Percentiles rank a stretch among this genome's conserved stretches.
These are phyloP conservation scores for Chaetomium strumarium DNA, from an alignment of 2,329 filamentous ascomycete species.

Conservation along the genomic window DNA sequence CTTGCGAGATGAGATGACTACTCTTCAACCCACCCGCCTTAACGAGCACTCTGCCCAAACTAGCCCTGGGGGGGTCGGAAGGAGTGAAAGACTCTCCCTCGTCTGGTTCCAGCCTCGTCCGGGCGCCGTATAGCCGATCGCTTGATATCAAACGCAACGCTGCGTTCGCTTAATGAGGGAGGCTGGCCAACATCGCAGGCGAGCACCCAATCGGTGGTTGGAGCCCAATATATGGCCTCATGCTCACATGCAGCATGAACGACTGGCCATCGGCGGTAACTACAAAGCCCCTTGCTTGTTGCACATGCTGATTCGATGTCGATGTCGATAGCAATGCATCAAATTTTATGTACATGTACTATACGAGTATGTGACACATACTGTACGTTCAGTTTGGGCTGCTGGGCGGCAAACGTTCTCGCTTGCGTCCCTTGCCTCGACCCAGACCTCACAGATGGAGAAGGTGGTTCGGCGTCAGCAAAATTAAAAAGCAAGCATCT, in stretches of 20 bases:
- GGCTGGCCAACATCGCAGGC: slow-evolving; percentile 12
- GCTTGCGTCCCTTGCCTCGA: neutral
- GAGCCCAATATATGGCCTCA: slow-evolving; percentile 19
- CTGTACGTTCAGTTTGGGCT: slow-evolving; percentile 1
- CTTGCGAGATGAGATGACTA: neutral
- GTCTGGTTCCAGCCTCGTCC: neutral
- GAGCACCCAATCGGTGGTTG: slow-evolving; percentile 23
- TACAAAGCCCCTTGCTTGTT: neutral
- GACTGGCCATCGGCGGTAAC: neutral
- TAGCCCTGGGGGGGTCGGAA: no score
- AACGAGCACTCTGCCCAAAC: no score
- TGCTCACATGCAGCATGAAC: slow-evolving; percentile 8
- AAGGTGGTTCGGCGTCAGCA: slow-evolving; percentile 2
- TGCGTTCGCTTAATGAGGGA: neutral
- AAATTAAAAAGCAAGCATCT: neutral
- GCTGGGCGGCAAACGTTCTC: slow-evolving; percentile 1
- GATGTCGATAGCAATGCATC: neutral
- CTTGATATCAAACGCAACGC: neutral
- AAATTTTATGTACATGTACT: no score
- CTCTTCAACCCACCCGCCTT: no score
- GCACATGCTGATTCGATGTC: neutral
- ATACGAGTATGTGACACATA: no score
- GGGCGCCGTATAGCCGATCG: neutral
- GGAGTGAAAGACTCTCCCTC: neutral
- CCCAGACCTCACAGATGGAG: slow-evolving; percentile 2